Evolutionary conservation across 129 eudicot species (phyloP), one percentile per base, ranked within the genome.

Genomic region (carrot (Daucus carota)): DNA sequence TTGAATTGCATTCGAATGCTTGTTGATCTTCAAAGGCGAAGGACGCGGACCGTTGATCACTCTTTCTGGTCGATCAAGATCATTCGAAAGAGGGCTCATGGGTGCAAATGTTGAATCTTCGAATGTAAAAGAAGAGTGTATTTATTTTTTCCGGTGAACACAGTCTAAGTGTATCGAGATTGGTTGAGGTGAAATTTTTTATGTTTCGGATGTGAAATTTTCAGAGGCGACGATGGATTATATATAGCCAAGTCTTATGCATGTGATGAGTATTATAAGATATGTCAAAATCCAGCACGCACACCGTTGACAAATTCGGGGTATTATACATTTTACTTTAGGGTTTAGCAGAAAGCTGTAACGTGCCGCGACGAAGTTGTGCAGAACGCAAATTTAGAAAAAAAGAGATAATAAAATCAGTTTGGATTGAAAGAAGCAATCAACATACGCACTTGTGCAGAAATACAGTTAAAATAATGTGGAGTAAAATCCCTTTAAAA

Each of bases 41-140:
- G 93, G 91, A 59, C 91, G 87, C 1, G 84, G 83, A 69, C 92
- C 89, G 22, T 86, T 82, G 73, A 84, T 77, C 78, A 29, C 75
- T 33, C 32, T 59, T 16, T 59, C 65, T 28, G 76, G 16, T 43
- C 20, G 40, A 12, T 69, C 74, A 33, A 32, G 48, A 8, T 77
- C 77, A 28, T 17, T 26, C 24, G 28, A n/a, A 42, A 77, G 11
- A 33, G 79, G 80, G 81, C 72, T 80, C 83, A 84, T 80, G 4
- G 20, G 1, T n/a, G n/a, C 40, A 24, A 76, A 62, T 28, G 8
- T 3, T 45, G 60, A 34, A 3, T 17, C 65, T 48, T 33, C 26
- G 75, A 6, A 17, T 13, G 17, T 36, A 14, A 60, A 26, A n/a
- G n/a, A n/a, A n/a, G n/a, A n/a, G n/a, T n/a, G n/a, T n/a, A n/a